Evolutionary conservation across 345 rosid genomes (phyloP).

Genomic region (Adansonia digitata): DNA sequence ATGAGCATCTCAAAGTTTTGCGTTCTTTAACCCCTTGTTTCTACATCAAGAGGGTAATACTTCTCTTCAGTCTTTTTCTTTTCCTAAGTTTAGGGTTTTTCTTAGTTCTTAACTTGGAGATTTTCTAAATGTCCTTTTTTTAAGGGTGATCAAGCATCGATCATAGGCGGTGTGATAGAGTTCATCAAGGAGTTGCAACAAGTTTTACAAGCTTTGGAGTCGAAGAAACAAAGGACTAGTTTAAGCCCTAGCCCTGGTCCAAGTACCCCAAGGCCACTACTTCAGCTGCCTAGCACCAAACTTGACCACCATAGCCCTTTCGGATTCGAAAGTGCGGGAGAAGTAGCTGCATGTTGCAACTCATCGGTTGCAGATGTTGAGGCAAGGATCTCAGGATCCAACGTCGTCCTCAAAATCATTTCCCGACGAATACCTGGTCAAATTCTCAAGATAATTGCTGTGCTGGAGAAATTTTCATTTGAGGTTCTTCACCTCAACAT

Average conservation of each 20-base stretch:
- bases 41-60: slow-evolving; percentile 79
- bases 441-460: slow-evolving; percentile 57
- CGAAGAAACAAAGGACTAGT: slow-evolving; percentile 79
- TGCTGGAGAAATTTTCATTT: slow-evolving; percentile 70
- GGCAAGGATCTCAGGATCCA: slow-evolving; percentile 82
- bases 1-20: slow-evolving; percentile 80
- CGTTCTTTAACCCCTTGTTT: slow-evolving; percentile 90
- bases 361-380: slow-evolving; percentile 86
- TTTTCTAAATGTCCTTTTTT: background rate
- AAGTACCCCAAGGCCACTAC: slow-evolving; percentile 24
- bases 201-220: slow-evolving; percentile 70
- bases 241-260: slow-evolving; percentile 61
- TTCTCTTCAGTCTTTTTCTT: background rate
- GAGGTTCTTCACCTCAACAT: slow-evolving; percentile 80
- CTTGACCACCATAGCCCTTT: slow-evolving; percentile 21
- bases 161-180: slow-evolving; percentile 86
- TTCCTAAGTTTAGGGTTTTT: no score
- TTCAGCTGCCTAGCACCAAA: background rate
- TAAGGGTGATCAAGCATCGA: slow-evolving; percentile 92
- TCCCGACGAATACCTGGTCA: slow-evolving; percentile 57
- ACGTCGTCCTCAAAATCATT: slow-evolving; percentile 63
- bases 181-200: slow-evolving; percentile 90
- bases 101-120: no score
- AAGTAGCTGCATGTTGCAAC: slow-evolving; percentile 66
- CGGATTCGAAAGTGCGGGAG: slow-evolving; percentile 29